phyloP scores from a whole-genome alignment of 768 basidiomycete species.

The Polyporus arcularius region DNA sequence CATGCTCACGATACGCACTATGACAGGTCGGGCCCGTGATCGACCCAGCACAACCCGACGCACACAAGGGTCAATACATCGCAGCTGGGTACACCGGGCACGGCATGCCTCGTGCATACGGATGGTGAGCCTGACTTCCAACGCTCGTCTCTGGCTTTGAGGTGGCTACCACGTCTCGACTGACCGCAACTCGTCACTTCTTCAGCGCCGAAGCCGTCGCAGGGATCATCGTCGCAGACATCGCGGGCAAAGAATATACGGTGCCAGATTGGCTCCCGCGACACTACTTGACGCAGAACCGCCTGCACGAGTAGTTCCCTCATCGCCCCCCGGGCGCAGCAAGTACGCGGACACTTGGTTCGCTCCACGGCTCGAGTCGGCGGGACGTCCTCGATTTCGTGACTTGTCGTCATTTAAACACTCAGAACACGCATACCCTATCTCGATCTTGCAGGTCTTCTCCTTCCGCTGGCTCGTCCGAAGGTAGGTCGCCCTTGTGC shows the following conservation, averaged over 20 bases:
- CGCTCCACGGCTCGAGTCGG: too few relatives aligned
- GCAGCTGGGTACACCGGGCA: slow-evolving; percentile 76
- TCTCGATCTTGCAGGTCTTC: too few relatives aligned
- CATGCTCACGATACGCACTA: background rate
- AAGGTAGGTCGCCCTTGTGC: too few relatives aligned
- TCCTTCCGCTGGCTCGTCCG: too few relatives aligned
- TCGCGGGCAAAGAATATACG: slow-evolving; percentile 46
- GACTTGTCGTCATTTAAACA: too few relatives aligned
- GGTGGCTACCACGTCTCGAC: too few relatives aligned
- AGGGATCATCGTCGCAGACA: slow-evolving; percentile 55
- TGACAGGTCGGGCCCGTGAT: slow-evolving; percentile 64
- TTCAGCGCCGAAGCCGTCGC: slow-evolving; percentile 62
- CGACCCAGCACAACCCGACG: slow-evolving; percentile 21
- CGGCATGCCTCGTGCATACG: slow-evolving; percentile 78
- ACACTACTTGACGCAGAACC: slow-evolving; percentile 32
- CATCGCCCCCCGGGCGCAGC: too few relatives aligned
- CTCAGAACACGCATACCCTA: too few relatives aligned
- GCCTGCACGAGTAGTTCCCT: background rate
- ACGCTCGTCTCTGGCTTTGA: too few relatives aligned
- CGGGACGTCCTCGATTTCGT: too few relatives aligned
- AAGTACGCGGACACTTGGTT: too few relatives aligned
- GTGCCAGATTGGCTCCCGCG: slow-evolving; percentile 64
- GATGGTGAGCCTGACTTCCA: slow-evolving; percentile 48
- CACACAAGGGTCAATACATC: slow-evolving; percentile 64
- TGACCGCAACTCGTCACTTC: too few relatives aligned